phyloP scores from a whole-genome alignment of 441 rosid species.

The Erodium texanum region DNA sequence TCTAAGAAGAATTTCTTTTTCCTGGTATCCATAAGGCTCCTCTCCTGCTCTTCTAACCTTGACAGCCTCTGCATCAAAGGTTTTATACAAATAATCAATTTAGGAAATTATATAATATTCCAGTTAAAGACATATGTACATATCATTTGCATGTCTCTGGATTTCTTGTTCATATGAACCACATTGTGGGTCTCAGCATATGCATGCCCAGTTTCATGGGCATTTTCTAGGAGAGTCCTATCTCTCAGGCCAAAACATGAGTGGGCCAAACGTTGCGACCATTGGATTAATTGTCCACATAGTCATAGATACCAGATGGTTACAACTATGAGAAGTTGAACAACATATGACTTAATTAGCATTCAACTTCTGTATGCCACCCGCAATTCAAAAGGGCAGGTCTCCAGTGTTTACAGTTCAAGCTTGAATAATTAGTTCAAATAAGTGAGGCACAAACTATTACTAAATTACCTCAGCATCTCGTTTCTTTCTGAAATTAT shows the following conservation, averaged over 20 bases:
- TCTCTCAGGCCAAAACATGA: conserved; percentile 2
- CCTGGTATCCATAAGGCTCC: conserved; percentile 63
- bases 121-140: too few relatives aligned
- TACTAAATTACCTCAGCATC: conserved; percentile 78
- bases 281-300: not conserved
- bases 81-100: conserved; percentile 19
- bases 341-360: not conserved
- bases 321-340: conserved; percentile 2
- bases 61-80: conserved; percentile 63
- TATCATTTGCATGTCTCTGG: not conserved
- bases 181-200: not conserved
- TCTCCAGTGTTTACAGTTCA: too few relatives aligned
- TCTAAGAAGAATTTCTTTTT: conserved; percentile 85
- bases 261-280: not conserved
- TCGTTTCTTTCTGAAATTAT: conserved; percentile 83
- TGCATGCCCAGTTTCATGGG: not conserved
- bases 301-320: not conserved
- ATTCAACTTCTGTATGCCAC: too few relatives aligned
- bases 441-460: too few relatives aligned
- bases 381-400: too few relatives aligned
- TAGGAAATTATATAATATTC: too few relatives aligned
- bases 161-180: not conserved
- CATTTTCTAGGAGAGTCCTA: not conserved
- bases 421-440: too few relatives aligned
- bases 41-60: conserved; percentile 82